A percentile compares a stretch with the other conserved stretches of the same genome.
Evolutionary conservation across 2,329 filamentous ascomycete species (phyloP).

Genomic region (Monilinia polystroma): DNA sequence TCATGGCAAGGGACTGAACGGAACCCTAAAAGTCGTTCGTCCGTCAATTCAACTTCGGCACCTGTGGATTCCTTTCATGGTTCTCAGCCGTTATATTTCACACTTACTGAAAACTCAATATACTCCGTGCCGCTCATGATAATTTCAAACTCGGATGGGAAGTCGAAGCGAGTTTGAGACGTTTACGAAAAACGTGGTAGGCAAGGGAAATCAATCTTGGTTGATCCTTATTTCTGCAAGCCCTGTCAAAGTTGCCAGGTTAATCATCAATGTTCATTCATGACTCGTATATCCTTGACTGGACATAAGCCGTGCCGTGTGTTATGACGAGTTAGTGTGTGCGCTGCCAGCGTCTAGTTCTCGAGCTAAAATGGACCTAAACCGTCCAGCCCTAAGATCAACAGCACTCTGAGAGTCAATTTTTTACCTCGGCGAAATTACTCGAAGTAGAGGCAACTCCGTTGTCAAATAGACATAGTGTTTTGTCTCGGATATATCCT

Average conservation of each 20-base stretch:
- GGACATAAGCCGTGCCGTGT: background rate
- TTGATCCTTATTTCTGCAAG: background rate
- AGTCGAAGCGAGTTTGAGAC: background rate
- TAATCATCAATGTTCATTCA: background rate
- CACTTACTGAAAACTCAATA: background rate
- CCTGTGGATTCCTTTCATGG: background rate
- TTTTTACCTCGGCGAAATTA: background rate
- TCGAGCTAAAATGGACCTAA: background rate
- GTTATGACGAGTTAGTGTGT: background rate
- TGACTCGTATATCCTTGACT: background rate
- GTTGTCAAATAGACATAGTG: constrained; percentile 13
- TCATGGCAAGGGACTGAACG: background rate
- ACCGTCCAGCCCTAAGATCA: background rate
- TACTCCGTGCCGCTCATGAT: background rate
- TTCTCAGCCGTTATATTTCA: background rate
- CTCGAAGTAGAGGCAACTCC: background rate
- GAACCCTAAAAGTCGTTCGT: background rate
- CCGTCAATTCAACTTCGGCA: background rate
- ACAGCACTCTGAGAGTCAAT: background rate
- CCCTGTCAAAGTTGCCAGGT: constrained; percentile 1
- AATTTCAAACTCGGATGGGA: background rate
- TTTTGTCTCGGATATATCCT: background rate
- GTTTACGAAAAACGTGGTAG: background rate
- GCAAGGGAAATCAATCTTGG: background rate
- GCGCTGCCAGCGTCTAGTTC: background rate